phyloP scores from a whole-genome alignment of 2,329 filamentous ascomycete genomes.

The Penicillium sp. region DNA sequence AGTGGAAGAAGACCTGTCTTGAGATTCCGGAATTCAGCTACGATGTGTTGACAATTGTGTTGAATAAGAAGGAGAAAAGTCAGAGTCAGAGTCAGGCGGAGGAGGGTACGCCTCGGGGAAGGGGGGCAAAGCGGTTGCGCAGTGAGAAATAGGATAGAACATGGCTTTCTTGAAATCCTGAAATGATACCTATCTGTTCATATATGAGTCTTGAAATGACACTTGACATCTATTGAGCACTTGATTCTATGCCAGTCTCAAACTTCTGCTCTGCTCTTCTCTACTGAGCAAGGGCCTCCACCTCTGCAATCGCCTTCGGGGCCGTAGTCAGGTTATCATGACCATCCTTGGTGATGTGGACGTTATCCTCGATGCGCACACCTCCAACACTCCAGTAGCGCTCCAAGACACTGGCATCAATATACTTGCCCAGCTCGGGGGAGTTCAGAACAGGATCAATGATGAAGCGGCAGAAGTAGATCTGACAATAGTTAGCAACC shows the following conservation, averaged over 20 bases:
- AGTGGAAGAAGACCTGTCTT: conserved; percentile 83
- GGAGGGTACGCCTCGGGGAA: conserved; percentile 40
- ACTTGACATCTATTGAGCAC: no score
- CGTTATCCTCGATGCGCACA: conserved; percentile 89
- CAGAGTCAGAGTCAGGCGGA: conserved; percentile 23
- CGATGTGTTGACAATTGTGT: conserved; percentile 73
- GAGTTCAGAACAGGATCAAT: conserved; percentile 79
- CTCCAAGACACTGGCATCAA: conserved; percentile 72
- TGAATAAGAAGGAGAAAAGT: conserved; percentile 51
- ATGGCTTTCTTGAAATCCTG: no score
- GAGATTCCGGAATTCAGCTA: conserved; percentile 92
- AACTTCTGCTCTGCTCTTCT: background rate
- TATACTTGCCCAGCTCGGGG: conserved; percentile 73
- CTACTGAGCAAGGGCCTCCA: conserved; percentile 54
- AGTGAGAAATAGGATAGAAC: conserved; percentile 33
- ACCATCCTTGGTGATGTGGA: conserved; percentile 77
- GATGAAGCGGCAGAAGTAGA: conserved; percentile 91
- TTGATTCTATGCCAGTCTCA: no score
- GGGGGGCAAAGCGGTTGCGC: conserved; percentile 45
- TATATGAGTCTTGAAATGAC: no score
- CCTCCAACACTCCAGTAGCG: conserved; percentile 89
- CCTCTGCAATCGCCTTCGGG: conserved; percentile 72
- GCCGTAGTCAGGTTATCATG: conserved; percentile 82
- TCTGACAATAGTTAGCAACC: conserved; percentile 45
- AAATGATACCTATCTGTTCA: no score